Evolutionary conservation across 2,329 filamentous ascomycete genomes (phyloP).

Genomic region (Rhynchosporium graminicola): DNA sequence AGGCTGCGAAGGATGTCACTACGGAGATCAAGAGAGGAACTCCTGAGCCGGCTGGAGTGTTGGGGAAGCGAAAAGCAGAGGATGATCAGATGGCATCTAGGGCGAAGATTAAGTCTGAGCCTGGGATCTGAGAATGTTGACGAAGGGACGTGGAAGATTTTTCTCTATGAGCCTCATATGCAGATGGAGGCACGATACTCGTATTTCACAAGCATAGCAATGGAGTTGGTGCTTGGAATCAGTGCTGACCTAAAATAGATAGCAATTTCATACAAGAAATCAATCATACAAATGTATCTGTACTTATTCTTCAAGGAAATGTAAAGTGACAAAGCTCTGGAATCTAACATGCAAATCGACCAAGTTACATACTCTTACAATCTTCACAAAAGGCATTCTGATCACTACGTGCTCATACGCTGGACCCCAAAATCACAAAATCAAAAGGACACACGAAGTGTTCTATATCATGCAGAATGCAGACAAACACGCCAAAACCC

Average conservation of each 20-base stretch:
- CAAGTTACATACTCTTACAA: too few species aligned
- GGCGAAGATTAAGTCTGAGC: slow-evolving; percentile 39
- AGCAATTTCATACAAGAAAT: background rate
- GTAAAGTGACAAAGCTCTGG: too few species aligned
- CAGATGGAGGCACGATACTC: slow-evolving; percentile 7
- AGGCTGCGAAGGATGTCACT: slow-evolving; percentile 69
- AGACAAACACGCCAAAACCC: background rate
- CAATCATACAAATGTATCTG: background rate
- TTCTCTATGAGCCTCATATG: background rate
- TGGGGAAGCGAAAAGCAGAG: slow-evolving; percentile 77
- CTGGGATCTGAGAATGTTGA: slow-evolving; percentile 17
- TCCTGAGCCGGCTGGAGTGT: slow-evolving; percentile 56
- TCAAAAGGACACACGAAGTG: background rate
- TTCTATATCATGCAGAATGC: background rate
- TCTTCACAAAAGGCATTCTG: too few species aligned
- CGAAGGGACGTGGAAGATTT: background rate
- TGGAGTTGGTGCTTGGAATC: slow-evolving; percentile 20
- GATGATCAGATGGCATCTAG: slow-evolving; percentile 37
- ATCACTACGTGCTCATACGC: background rate
- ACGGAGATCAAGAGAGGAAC: slow-evolving; percentile 51
- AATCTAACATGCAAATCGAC: too few species aligned
- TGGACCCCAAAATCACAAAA: background rate
- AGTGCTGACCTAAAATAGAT: background rate
- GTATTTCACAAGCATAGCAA: slow-evolving; percentile 22
- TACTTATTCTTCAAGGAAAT: too few species aligned